Base-by-base conservation (phyloP, 805 yeast species). In the Tetrapisispora pingtungensis region DNA sequence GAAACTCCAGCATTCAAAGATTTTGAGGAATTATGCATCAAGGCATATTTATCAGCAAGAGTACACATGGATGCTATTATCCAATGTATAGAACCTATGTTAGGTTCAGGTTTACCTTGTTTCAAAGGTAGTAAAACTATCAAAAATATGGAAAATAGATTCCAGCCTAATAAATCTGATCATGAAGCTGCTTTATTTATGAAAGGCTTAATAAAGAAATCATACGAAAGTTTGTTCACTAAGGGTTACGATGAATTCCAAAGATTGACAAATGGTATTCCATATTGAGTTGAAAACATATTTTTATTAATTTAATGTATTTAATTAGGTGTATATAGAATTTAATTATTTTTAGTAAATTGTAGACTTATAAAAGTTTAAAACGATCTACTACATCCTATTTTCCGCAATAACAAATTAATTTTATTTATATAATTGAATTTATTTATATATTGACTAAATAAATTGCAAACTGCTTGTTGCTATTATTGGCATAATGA, bases 171-270 rank as follows among this genome's bases (percentile, higher is more conserved):
- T 22, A 88, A 82, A 64, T 67, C 76, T 27, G 97, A 90, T 43
- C 80, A 77, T 45, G 96, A 90, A 40, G 97, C 97, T 7, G 87
- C 95, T 10, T 57, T 69, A 31, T 77, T 72, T 53, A 83, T 93
- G 79, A 74, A 84, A 50, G 74, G 78, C 1, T 73, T 93, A 66
- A 81, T 93, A 49, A 73, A 71, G 51, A 84, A 81, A 67, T 80
- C 94, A 46, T 83, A 79, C 64, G 97, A 90, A 64, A 84, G 95
- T 65, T 68, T 78, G 56, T 87, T 82, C 58, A 93, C 98, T 31
- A 84, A 81, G 59, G 97, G 96, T 18, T 93, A 93, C 64, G 99
- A 93, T 61, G 97, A 89, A 68, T 93, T 93, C 78, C 99, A 93
- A 67, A 73, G 95, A 57, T 63, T 93, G 52, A 93, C 98, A 32